Evolutionary conservation across 768 basidiomycete genomes (phyloP), one percentile per base, ranked within the genome.

Genomic region (Royoungia palumana): DNA sequence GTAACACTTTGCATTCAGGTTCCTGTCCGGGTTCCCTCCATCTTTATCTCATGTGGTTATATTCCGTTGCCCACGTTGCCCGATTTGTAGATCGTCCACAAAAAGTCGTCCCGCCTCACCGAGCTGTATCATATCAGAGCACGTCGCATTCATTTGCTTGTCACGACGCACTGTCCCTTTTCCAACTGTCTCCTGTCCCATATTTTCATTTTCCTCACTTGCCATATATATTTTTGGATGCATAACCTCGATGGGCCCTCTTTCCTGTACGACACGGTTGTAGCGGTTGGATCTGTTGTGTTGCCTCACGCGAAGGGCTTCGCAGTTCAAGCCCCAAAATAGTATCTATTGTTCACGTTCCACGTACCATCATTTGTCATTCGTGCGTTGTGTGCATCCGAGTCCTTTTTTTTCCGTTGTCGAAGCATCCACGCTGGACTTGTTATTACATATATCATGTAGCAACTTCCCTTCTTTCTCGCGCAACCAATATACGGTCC

Each of bases 271-370:
- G 44, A 53, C 55, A 57, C 30, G 28, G 53, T 39, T 61, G 59
- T 62, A 53, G 55, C 56, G n/a, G 54, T 36, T 59, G 60, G 62
- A 59, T 62, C 59, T 48, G 55, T 64, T 62, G 47, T 57, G 46
- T 51, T 56, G 37, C 49, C 25, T 53, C 61, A n/a, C 48, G 74
- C 75, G 75, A 76, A 76, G 75, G 75, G 75, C 75, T 75, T 76
- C 75, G 75, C 75, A 47, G 32, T 54, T 60, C 60, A 72, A 74
- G 74, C 68, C 74, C 74, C 55, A 14, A 55, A 73, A 73, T 67
- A 48, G 47, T 56, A 62, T 56, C 41, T 63, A 56, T 64, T 54
- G 48, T 42, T 20, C 30, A 25, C 20, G 24, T 21, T 24, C 8
- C 21, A 35, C 6, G 12, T n/a, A 17, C 19, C 20, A n/a, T 38